Percentiles rank a stretch among this genome's conserved stretches.
Conservation (phyloP, 2,329 filamentous ascomycete species). For the Mariannaea elegans region DNA sequence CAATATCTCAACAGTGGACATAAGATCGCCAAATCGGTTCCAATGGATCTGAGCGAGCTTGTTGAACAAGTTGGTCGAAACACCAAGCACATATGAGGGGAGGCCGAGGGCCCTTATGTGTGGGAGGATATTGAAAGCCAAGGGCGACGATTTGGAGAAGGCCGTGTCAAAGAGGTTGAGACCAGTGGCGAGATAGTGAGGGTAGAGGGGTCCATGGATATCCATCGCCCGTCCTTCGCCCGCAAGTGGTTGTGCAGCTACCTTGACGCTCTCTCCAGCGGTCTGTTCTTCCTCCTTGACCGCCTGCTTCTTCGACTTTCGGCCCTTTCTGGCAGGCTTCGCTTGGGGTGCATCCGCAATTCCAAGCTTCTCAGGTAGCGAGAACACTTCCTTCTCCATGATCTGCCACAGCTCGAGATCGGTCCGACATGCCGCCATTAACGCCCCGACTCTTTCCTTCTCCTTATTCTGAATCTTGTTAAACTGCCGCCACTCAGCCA, state of each 20-base stretch:
- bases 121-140: conserved; percentile 70
- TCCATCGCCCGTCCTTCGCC: conserved; percentile 49
- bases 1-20: conserved; percentile 63
- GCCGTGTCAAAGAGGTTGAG: conserved; percentile 64
- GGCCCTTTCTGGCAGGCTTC: conserved; percentile 3
- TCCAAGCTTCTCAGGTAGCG: conserved; percentile 64
- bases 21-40: conserved; percentile 66
- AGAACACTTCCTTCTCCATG: conserved; percentile 73
- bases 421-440: conserved; percentile 64
- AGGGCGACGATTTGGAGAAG: conserved; percentile 66
- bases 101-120: conserved; percentile 74
- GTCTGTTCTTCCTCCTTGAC: conserved; percentile 19
- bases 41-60: conserved; percentile 70
- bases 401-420: conserved; percentile 74
- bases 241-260: conserved; percentile 45
- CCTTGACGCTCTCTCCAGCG: neutral
- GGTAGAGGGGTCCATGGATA: conserved; percentile 71
- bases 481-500: conserved; percentile 46
- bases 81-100: conserved; percentile 76
- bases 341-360: conserved; percentile 47
- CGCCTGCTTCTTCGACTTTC: conserved; percentile 25
- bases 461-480: conserved; percentile 56
- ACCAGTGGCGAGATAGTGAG: conserved; percentile 66
- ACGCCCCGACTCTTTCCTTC: conserved; percentile 58
- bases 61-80: conserved; percentile 75